Percentiles rank a stretch among this genome's conserved stretches.
phyloP scores from a whole-genome alignment of 139 green algal species.

The Chlorella sp. region DNA sequence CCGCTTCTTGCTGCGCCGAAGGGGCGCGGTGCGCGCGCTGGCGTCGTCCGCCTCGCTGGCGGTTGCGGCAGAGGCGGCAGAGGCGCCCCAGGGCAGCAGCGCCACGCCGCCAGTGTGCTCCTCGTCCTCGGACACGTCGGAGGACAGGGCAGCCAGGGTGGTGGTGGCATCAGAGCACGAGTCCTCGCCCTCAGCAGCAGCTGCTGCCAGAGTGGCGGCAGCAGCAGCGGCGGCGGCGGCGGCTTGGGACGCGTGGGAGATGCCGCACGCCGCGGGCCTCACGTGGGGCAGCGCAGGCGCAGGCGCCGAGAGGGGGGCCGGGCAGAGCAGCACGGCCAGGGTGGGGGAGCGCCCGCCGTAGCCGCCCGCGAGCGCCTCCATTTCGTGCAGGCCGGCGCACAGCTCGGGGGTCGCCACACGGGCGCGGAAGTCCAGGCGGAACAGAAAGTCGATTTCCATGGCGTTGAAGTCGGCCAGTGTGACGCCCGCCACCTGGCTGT shows the following conservation, averaged over 20 bases:
- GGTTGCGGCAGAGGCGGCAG: background rate
- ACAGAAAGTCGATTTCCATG: slow-evolving; percentile 81
- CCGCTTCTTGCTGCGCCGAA: slow-evolving; percentile 2
- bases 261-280: no score
- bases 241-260: no score
- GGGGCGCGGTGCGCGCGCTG: background rate
- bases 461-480: slow-evolving; percentile 77
- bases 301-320: no score
- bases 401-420: background rate
- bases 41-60: background rate
- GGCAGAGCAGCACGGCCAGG: background rate
- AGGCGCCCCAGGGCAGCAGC: background rate
- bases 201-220: background rate
- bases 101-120: background rate
- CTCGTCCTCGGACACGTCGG: background rate
- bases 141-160: background rate
- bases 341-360: background rate
- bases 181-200: background rate
- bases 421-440: slow-evolving; percentile 2
- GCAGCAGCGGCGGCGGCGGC: background rate
- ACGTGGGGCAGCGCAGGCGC: no score
- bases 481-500: slow-evolving; percentile 76
- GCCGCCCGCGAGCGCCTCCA: background rate
- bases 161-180: background rate
- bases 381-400: background rate